Base-by-base conservation (phyloP, 768 basidiomycete species). In the Stropharia rugosoannulata region DNA sequence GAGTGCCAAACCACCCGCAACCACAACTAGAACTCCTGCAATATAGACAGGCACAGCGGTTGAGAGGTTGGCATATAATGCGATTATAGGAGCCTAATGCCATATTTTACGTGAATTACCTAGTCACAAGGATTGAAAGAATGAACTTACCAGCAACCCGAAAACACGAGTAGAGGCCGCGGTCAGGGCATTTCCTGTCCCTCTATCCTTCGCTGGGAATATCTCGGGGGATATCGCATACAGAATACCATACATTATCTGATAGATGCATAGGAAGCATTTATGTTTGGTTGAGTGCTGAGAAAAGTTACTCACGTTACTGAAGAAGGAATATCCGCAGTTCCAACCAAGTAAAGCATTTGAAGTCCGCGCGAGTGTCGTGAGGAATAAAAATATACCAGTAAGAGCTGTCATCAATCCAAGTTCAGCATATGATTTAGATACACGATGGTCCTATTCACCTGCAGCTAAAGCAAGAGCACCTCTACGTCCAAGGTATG, bases 241-340 rank as follows among this genome's bases (percentile, higher is more conserved):
- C 43, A 89, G 62, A 3, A 89, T 84, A 1, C 87, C 85, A 55
- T 86, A 89, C 87, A 89, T 89, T 54, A 85, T 83, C 84, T 86
- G 44, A 25, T 35, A 12, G 4, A n/a, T 38, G 53, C n/a, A 52
- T 52, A 35, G 44, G 25, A 16, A 51, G n/a, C 49, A 41, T 35
- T 32, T 40, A 18, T 5, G 9, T 36, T 15, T 29, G 2, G n/a
- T 36, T 18, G 36, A 43, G 22, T n/a, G 5, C 5, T 43, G 19
- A 46, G 29, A 45, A n/a, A 36, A 4, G 5, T 32, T 1, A 69
- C 75, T 44, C 55, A 86, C 81, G 62, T 85, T 85, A 51, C 80
- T 83, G 59, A 70, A 78, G 64, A 85, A 85, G 4, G 72, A 73
- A 56, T 86, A 88, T 13, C 81, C 86, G 67, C 89, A 90, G 66